Base-by-base conservation (phyloP, 768 basidiomycete genomes). In the Amanita pseudoporphyria region DNA sequence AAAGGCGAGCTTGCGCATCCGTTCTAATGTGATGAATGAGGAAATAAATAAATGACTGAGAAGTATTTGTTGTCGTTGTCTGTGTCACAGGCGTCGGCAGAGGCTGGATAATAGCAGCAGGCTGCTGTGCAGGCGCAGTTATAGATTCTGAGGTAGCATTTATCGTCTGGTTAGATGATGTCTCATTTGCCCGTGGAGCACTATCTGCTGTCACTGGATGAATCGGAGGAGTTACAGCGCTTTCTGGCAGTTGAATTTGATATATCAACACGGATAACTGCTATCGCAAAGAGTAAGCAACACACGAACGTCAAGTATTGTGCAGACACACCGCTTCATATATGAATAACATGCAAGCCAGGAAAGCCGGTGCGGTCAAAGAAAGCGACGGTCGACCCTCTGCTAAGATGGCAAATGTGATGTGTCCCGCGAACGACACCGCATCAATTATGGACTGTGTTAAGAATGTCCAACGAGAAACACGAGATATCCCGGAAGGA, bases 391-490 rank as follows among this genome's bases (percentile, higher is more conserved):
- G 78, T 26, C 82, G 70, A 37, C 90, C 90, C 53, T 93, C 86
- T 2, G 87, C 81, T 32, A 93, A 67, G 49, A 94, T 84, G 3
- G 87, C 89, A 51, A 95, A 84, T 0, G 90, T 93, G 47, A 93
- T 81, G 57, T 94, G 89, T 0, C 85, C 86, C 16, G 87, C 87
- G 61, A 95, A 94, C 0, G 87, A 81, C 37, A 91, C 81, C 0
- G 86, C 78, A 59, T 96, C 92, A 16, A 88, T 76, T 1, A 82
- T 76, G 5, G 84, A 77, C 63, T 93, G 89, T 5, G 81, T 67
- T 18, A 91, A 70, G 61, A 94, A 90, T 1, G 83, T 79, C 84
- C 87, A 92, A 6, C 85, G 71, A 2, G 90, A 94, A 7, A 93
- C 72, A 13, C 86, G 79, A 5, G 84, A 78, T 13, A 94, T 72